A percentile compares a stretch with the other conserved stretches of the same genome.
Evolutionary conservation across 2,329 filamentous ascomycete species (phyloP).

Genomic region (Phaeoacremonium minimum): DNA sequence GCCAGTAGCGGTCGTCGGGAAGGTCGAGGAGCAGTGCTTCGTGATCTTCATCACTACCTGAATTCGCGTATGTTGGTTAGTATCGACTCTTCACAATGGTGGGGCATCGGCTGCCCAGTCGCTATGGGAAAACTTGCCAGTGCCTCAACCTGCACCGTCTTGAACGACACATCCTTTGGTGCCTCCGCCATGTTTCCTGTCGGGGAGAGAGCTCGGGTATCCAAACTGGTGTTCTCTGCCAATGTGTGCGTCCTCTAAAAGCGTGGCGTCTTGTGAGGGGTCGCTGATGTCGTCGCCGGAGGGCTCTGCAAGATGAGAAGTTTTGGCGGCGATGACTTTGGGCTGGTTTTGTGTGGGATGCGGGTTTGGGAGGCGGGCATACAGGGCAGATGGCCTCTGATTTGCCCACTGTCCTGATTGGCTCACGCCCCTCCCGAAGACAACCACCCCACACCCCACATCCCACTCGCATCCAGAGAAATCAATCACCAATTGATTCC

Average conservation of each 20-base stretch:
- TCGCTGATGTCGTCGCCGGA: too few relatives aligned
- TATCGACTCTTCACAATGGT: too few relatives aligned
- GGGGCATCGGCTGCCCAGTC: too few relatives aligned
- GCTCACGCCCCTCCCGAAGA: not conserved
- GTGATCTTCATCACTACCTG: constrained; percentile 97
- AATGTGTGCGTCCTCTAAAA: too few relatives aligned
- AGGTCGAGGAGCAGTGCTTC: constrained; percentile 85
- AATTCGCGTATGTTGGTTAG: too few relatives aligned
- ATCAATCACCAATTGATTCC: not conserved
- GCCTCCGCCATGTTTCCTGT: constrained; percentile 56
- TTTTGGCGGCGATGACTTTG: too few relatives aligned
- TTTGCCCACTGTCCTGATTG: too few relatives aligned
- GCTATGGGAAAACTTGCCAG: constrained; percentile 79
- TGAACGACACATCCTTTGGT: constrained; percentile 67
- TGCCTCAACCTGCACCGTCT: constrained; percentile 90
- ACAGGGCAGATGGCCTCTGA: not conserved
- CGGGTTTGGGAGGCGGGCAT: not conserved
- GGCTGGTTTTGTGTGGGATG: not conserved
- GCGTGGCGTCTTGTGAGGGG: too few relatives aligned
- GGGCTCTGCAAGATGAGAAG: too few relatives aligned
- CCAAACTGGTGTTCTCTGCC: too few relatives aligned
- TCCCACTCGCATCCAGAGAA: not conserved
- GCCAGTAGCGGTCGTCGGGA: constrained; percentile 86
- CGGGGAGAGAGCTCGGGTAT: too few relatives aligned
- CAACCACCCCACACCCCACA: not conserved